Conservation (phyloP, 331 rosid species). For the Arachis monticola region DNA sequence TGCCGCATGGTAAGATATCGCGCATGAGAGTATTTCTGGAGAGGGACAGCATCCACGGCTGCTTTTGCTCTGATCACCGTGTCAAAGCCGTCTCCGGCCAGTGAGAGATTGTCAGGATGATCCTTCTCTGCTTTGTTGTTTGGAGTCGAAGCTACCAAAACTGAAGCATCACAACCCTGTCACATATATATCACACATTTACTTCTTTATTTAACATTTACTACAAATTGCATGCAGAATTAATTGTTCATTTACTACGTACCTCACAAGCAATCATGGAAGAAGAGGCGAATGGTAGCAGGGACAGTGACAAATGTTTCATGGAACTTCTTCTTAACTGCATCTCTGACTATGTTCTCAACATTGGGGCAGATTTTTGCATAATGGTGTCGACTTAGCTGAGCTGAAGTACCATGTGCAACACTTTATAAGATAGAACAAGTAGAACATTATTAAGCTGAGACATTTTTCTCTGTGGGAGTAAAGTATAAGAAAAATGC, state of each 20-base stretch:
- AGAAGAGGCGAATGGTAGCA: conserved; percentile 83
- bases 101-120: conserved; percentile 79
- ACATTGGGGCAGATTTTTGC: conserved; percentile 73
- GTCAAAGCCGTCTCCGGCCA: conserved; percentile 96
- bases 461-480: conserved; percentile 51
- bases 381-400: conserved; percentile 62
- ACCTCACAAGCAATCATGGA: conserved; percentile 88
- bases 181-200: not conserved
- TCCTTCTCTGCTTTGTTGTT: conserved; percentile 88
- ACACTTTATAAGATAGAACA: conserved; percentile 51
- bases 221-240: conserved; percentile 3
- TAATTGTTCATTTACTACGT: conserved; percentile 50
- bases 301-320: conserved; percentile 89
- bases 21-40: conserved; percentile 78
- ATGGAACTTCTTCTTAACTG: conserved; percentile 63
- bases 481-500: conserved; percentile 12
- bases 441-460: conserved; percentile 37
- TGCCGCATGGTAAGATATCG: conserved; percentile 96
- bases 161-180: conserved; percentile 94
- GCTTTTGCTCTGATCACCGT: conserved; percentile 83
- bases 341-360: conserved; percentile 65
- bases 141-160: conserved; percentile 56
- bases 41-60: conserved; percentile 76
- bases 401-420: conserved; percentile 57
- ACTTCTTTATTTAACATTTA: no score